Conservation (phyloP, 306 rosid species). For the Boehmeria nivea region DNA sequence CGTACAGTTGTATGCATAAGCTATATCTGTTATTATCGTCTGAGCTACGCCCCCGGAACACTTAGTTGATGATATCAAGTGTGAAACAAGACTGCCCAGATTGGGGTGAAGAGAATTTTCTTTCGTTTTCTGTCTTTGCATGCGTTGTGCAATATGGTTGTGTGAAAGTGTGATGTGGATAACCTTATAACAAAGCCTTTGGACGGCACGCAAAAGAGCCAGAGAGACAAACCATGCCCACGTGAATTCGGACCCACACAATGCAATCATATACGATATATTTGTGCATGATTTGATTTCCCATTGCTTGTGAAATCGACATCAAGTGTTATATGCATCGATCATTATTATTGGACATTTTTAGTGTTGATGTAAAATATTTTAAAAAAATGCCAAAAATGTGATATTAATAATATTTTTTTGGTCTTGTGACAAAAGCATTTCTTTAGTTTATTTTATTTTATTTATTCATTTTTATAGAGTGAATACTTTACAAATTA, state of each 20-base stretch:
- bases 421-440: no score
- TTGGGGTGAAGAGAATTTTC: not conserved
- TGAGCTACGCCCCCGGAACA: no score
- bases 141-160: not conserved
- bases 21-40: no score
- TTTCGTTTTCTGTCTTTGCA: conserved; percentile 6
- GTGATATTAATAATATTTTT: no score
- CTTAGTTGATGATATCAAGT: not conserved
- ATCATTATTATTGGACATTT: not conserved
- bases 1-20: no score
- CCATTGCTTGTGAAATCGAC: not conserved
- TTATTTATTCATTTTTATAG: no score
- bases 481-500: no score
- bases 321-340: no score
- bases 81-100: no score
- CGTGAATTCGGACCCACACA: conserved; percentile 6
- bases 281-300: not conserved
- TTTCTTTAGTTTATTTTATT: no score
- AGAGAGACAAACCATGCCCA: conserved; percentile 3
- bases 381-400: no score
- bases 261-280: not conserved
- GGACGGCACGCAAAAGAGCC: conserved; percentile 18
- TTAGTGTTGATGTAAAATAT: not conserved
- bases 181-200: no score
- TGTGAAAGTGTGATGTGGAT: not conserved